Conservation (phyloP, 176 grass and related monocot species). For the Phragmites australis region DNA sequence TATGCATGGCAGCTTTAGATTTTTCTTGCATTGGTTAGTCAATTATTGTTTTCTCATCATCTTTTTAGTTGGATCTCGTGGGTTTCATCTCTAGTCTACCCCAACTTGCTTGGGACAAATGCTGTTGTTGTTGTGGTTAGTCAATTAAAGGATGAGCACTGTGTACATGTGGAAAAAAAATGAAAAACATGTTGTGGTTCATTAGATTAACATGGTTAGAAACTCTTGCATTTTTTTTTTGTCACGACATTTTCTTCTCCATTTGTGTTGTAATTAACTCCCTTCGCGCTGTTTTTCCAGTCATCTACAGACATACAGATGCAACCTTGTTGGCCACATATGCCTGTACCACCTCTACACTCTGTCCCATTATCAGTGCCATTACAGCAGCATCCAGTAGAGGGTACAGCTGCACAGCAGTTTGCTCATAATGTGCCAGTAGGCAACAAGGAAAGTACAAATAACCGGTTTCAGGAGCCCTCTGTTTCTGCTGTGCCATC, state of each 20-base stretch:
- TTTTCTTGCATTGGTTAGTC: not conserved
- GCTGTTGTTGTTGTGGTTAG: no score
- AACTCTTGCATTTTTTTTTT: not conserved
- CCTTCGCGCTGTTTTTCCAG: constrained; percentile 47
- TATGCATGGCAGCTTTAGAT: not conserved
- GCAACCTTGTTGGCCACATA: constrained; percentile 92
- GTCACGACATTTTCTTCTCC: constrained; percentile 18
- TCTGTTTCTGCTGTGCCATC: constrained; percentile 35
- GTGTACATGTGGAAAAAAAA: not conserved
- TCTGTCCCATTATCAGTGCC: constrained; percentile 72
- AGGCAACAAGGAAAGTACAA: constrained; percentile 46
- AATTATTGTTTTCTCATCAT: no score
- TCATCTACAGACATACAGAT: constrained; percentile 76
- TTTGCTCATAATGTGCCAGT: constrained; percentile 55
- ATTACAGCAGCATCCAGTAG: constrained; percentile 79
- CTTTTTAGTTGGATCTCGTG: no score
- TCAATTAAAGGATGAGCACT: constrained; percentile 18
- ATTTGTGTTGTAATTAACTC: constrained; percentile 36
- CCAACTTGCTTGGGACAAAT: no score
- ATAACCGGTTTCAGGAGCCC: constrained; percentile 59
- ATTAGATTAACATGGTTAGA: constrained; percentile 1
- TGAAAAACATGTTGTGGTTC: constrained; percentile 5
- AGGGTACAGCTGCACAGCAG: constrained; percentile 46
- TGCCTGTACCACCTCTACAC: constrained; percentile 74
- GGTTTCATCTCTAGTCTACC: no score